These are phyloP conservation scores for Epichloe elymi DNA, from an alignment of 2,329 filamentous ascomycete species.

Conservation along the genomic window DNA sequence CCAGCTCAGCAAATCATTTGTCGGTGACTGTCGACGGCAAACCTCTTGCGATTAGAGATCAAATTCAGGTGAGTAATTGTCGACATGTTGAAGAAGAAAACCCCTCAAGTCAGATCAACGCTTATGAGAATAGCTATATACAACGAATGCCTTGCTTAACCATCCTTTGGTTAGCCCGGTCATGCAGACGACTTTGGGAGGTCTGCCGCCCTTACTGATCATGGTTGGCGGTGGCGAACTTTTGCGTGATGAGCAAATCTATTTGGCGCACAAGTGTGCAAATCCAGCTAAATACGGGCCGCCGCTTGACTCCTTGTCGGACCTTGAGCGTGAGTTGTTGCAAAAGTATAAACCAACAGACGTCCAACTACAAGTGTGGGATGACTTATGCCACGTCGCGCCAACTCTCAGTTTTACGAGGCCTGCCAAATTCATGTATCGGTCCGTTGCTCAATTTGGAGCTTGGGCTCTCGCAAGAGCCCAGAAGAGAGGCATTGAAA, in stretches of 20 bases:
- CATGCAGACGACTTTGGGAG: conserved; percentile 77
- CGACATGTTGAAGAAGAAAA: not conserved
- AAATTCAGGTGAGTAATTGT: conserved; percentile 58
- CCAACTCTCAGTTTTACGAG: conserved; percentile 90
- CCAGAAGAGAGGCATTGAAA: conserved; percentile 68
- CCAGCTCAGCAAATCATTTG: conserved; percentile 27
- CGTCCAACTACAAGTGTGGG: conserved; percentile 92
- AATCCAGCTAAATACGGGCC: conserved; percentile 68
- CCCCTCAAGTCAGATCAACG: not conserved
- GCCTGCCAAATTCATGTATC: conserved; percentile 94
- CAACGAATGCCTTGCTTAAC: conserved; percentile 70
- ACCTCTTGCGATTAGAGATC: conserved; percentile 65
- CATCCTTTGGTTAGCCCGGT: conserved; percentile 86
- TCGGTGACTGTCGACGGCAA: conserved; percentile 60
- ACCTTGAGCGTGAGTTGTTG: conserved; percentile 45
- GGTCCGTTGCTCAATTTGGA: conserved; percentile 82
- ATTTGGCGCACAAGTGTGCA: conserved; percentile 86
- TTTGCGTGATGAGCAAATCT: conserved; percentile 87
- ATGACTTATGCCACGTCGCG: conserved; percentile 83
- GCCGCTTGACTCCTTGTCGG: conserved; percentile 46
- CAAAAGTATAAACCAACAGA: conserved; percentile 68
- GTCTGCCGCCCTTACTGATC: conserved; percentile 75
- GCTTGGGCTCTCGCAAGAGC: conserved; percentile 81
- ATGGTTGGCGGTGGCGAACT: conserved; percentile 81
- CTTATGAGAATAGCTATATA: conserved; percentile 41